These are phyloP conservation scores for Wilhelminamyces savonicus DNA, from an alignment of 805 yeast species.

Conservation along the genomic window DNA sequence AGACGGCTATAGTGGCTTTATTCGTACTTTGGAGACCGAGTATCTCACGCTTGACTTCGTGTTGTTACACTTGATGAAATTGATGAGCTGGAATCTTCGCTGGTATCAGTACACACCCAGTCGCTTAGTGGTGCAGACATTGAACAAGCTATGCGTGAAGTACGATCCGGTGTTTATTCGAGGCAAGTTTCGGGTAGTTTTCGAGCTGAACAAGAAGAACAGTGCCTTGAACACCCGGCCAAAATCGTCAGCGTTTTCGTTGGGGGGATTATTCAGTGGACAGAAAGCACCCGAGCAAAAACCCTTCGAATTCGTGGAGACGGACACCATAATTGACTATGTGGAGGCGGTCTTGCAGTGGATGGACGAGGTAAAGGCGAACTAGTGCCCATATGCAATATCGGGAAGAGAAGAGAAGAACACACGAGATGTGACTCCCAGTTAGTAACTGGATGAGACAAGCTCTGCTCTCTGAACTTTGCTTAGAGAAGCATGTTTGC, in stretches of 20 bases:
- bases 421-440: too few species aligned
- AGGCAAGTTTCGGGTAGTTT: slow-evolving; percentile 31
- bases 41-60: slow-evolving; percentile 28
- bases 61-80: slow-evolving; percentile 34
- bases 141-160: slow-evolving; percentile 35
- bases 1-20: slow-evolving; percentile 15
- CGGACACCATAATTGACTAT: slow-evolving; percentile 28
- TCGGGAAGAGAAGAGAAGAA: too few species aligned
- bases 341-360: slow-evolving; percentile 22
- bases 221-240: not conserved
- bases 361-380: slow-evolving; percentile 17
- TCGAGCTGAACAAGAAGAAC: slow-evolving; percentile 18
- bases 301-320: slow-evolving; percentile 17
- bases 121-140: slow-evolving; percentile 33
- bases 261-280: slow-evolving; percentile 2
- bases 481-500: too few species aligned
- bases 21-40: slow-evolving; percentile 17
- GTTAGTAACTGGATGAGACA: too few species aligned
- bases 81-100: slow-evolving; percentile 56
- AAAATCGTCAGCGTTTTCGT: slow-evolving; percentile 3
- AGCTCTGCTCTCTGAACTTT: too few species aligned
- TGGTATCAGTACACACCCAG: slow-evolving; percentile 55
- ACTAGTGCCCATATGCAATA: too few species aligned
- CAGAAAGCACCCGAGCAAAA: slow-evolving; percentile 5
- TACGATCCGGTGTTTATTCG: slow-evolving; percentile 37